Evolutionary conservation across 345 rosid species (phyloP).

Genomic region (Aethionema arabicum): DNA sequence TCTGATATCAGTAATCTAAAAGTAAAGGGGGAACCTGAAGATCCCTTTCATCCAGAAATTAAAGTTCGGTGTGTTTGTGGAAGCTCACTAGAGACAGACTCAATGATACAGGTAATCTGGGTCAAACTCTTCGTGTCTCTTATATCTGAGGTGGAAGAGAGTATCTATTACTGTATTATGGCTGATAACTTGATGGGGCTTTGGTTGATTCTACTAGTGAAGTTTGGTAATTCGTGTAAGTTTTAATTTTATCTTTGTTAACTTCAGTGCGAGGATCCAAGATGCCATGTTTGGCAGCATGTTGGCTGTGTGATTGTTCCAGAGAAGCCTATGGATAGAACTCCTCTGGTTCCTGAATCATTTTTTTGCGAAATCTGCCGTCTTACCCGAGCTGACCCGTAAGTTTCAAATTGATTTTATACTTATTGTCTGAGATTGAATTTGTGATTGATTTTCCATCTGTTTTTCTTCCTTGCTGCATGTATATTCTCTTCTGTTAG

Average conservation of each 20-base stretch:
- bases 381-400: constrained; percentile 95
- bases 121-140: background rate
- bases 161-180: constrained; percentile 19
- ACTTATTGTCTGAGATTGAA: background rate
- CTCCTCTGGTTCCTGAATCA: constrained; percentile 56
- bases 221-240: constrained; percentile 5
- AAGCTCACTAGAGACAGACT: constrained; percentile 62
- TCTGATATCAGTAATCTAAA: constrained; percentile 63
- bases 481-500: background rate
- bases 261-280: constrained; percentile 77
- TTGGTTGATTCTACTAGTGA: background rate
- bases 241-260: background rate
- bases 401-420: constrained; percentile 34
- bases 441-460: background rate
- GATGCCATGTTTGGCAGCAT: constrained; percentile 84
- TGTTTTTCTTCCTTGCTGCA: constrained; percentile 1
- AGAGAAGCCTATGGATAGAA: constrained; percentile 67
- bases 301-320: constrained; percentile 72
- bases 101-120: constrained; percentile 62
- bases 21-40: constrained; percentile 60
- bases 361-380: constrained; percentile 91
- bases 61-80: constrained; percentile 94
- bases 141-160: constrained; percentile 1
- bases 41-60: constrained; percentile 44
- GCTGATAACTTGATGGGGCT: background rate